phyloP scores from a whole-genome alignment of 495 filamentous ascomycete species.

The Neurospora sublineolata region DNA sequence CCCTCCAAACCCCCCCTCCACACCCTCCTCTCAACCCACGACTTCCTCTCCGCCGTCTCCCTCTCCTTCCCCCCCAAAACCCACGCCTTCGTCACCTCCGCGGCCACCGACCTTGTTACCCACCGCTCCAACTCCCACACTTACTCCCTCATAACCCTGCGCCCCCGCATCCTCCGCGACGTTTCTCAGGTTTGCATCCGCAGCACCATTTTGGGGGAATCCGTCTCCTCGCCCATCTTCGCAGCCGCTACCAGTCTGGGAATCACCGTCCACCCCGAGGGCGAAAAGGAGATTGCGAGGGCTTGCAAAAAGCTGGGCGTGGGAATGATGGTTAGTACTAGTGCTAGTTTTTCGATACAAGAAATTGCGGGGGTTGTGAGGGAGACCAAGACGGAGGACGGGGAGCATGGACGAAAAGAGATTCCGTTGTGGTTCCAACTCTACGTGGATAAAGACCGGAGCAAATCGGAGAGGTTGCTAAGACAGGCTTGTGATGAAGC shows the following conservation, averaged over 20 bases:
- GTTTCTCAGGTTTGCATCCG: constrained; percentile 43
- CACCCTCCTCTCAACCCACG: constrained; percentile 58
- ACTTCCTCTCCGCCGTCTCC: constrained; percentile 58
- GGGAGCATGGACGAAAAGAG: background rate
- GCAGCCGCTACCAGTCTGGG: constrained; percentile 68
- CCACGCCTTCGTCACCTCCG: constrained; percentile 75
- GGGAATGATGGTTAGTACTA: constrained; percentile 54
- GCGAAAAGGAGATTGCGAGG: constrained; percentile 57
- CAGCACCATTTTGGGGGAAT: constrained; percentile 51
- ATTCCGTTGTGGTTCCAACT: constrained; percentile 63
- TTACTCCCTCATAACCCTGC: constrained; percentile 57
- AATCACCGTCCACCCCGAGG: constrained; percentile 56
- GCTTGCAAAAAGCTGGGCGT: constrained; percentile 41
- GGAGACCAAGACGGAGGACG: background rate
- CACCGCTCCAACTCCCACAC: constrained; percentile 37
- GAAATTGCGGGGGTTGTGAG: constrained; percentile 46
- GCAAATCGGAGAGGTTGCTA: constrained; percentile 56
- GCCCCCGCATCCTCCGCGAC: constrained; percentile 61
- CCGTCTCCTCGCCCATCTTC: constrained; percentile 52
- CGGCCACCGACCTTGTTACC: constrained; percentile 66
- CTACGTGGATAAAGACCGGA: constrained; percentile 65
- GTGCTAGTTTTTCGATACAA: constrained; percentile 53
- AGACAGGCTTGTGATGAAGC: constrained; percentile 37
- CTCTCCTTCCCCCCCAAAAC: constrained; percentile 55
- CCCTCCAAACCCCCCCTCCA: constrained; percentile 46